Evolutionary conservation across 768 basidiomycete species (phyloP), one percentile per base, ranked within the genome.

Genomic region (Hygrophorus pudorinus): DNA sequence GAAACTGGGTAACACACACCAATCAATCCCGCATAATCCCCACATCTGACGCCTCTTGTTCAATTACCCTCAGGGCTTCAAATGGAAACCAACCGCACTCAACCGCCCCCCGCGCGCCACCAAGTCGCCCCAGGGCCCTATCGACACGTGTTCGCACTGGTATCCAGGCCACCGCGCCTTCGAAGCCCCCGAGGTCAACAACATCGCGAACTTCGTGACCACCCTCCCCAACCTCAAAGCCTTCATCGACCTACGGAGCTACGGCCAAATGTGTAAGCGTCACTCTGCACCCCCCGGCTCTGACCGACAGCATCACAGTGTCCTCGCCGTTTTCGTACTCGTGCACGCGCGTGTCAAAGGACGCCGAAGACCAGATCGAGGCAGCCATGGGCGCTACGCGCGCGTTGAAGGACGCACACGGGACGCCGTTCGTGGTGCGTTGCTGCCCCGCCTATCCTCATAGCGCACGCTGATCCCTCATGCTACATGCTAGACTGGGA

Each of bases 251-350:
- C 57, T 89, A 41, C 69, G 89, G 50, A 84, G 79, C 52, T 92
- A 87, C 54, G 87, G 87, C 0, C 86, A 90, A 57, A 81, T 88
- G 72, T 57, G 85, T 88, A 24, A 24, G 53, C 46, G 83, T 70
- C 13, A 29, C 31, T 40, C 16, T n/a, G 38, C 21, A 16, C 33
- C 32, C 20, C 5, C 38, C 13, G 21, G 3, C n/a, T 16, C 33
- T 44, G 33, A 13, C 34, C 44, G 24, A 46, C 6, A 30, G 12
- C 34, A 18, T 17, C 41, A 14, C 45, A 88, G 84, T 88, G 45
- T 83, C 85, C n/a, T 69, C 78, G 29, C 88, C 88, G 4, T 90
- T 72, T 51, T 84, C 86, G 0, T 81, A 79, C 55, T 75, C 78
- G 0, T 88, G 85, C 62, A 68, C 70, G 30, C 65, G 63, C 33